A percentile compares a stretch with the other conserved stretches of the same genome.
Conservation (phyloP, 352 stramenopile genomes). For the Globisporangium iwayamae region DNA sequence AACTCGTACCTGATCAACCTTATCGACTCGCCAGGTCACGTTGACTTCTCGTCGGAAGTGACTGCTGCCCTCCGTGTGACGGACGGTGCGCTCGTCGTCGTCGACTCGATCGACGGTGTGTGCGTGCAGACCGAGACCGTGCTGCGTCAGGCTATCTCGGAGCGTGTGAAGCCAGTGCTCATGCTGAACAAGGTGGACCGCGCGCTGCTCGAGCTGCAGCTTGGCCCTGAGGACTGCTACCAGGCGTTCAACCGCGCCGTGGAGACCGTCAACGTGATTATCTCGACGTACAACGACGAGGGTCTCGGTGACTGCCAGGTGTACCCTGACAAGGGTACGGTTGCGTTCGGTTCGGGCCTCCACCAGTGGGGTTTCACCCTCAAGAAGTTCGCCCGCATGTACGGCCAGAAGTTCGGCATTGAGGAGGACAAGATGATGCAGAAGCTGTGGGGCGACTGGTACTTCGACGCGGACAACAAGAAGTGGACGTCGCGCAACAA, state of each 20-base stretch:
- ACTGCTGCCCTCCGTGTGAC: constrained; percentile 98
- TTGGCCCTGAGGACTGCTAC: constrained; percentile 99
- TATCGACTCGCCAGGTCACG: constrained; percentile 99
- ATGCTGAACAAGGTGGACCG: constrained; percentile 99
- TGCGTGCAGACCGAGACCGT: constrained; percentile 99
- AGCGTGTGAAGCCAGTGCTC: constrained; percentile 97
- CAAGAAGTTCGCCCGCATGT: constrained; percentile 98
- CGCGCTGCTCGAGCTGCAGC: constrained; percentile 97
- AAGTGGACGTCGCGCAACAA: constrained; percentile 97
- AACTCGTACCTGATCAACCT: constrained; percentile 99
- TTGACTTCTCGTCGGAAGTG: constrained; percentile 99
- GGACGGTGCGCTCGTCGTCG: constrained; percentile 98
- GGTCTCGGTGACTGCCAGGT: constrained; percentile 96
- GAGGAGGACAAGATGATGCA: constrained; percentile 99
- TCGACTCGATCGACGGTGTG: constrained; percentile 99
- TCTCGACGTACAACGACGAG: constrained; percentile 99
- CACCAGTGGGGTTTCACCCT: constrained; percentile 99
- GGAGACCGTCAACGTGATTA: constrained; percentile 99
- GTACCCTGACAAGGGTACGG: constrained; percentile 97
- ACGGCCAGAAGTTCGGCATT: constrained; percentile 99
- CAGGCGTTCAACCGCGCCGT: constrained; percentile 98
- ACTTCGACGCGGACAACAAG: constrained; percentile 94
- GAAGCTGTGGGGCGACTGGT: constrained; percentile 99
- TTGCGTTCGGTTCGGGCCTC: constrained; percentile 98
- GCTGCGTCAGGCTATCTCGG: constrained; percentile 96